A percentile compares a stretch with the other conserved stretches of the same genome.
Conservation (phyloP, 1,139 yeast species). For the Debaryomycetaceae sp. region DNA sequence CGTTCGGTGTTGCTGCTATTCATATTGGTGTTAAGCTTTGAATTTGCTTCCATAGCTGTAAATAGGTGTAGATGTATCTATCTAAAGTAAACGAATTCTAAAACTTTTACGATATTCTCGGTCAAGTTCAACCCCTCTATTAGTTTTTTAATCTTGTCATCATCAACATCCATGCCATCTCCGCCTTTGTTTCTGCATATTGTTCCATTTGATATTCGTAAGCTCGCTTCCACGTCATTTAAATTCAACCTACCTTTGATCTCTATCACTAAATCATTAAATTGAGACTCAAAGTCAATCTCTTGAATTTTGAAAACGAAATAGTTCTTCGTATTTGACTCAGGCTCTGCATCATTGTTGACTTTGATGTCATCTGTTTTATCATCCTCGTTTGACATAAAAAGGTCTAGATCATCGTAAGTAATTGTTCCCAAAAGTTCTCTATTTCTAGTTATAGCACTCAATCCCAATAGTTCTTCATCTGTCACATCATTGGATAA, state of each 20-base stretch:
- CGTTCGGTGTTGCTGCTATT: constrained; percentile 96
- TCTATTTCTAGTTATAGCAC: constrained; percentile 20
- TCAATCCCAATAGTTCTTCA: constrained; percentile 38
- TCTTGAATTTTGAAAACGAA: constrained; percentile 22
- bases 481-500: constrained; percentile 36
- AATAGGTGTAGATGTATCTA: constrained; percentile 5
- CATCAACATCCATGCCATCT: constrained; percentile 22
- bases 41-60: constrained; percentile 1
- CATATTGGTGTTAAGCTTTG: constrained; percentile 88
- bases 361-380: constrained; percentile 10
- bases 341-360: neutral
- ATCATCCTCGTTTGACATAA: constrained; percentile 15
- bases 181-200: constrained; percentile 7
- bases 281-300: constrained; percentile 18
- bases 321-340: constrained; percentile 6
- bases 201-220: constrained; percentile 31
- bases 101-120: constrained; percentile 27
- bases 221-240: constrained; percentile 13
- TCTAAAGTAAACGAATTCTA: constrained; percentile 9
- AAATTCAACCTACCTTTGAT: constrained; percentile 18
- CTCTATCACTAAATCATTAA: constrained; percentile 20
- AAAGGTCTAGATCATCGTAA: constrained; percentile 21
- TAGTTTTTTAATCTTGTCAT: constrained; percentile 14
- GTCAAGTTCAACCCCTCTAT: constrained; percentile 26
- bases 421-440: constrained; percentile 12